phyloP scores from a whole-genome alignment of 2,329 filamentous ascomycete genomes.

The Beauveria scarabaeidicola region DNA sequence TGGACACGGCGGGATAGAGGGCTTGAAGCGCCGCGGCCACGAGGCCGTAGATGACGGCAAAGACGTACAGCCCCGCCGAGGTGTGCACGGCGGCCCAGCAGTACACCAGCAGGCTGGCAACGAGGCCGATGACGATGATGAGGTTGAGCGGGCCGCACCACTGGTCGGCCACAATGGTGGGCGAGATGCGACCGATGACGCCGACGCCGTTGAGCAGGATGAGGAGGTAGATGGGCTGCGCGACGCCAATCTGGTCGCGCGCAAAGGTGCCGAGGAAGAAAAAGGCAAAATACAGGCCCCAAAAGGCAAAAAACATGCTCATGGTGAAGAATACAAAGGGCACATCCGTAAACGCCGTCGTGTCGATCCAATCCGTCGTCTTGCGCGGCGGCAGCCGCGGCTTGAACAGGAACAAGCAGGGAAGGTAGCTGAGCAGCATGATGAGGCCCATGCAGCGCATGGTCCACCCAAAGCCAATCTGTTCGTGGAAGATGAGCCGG shows the following conservation, averaged over 20 bases:
- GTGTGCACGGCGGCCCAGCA: slow-evolving; percentile 22
- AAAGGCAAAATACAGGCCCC: slow-evolving; percentile 33
- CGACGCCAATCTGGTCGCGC: slow-evolving; percentile 22
- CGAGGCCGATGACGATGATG: slow-evolving; percentile 30
- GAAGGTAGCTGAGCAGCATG: slow-evolving; percentile 30
- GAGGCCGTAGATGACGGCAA: slow-evolving; percentile 39
- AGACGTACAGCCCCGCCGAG: slow-evolving; percentile 19
- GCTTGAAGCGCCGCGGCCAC: slow-evolving; percentile 40
- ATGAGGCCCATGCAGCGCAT: slow-evolving; percentile 39
- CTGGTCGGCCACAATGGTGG: slow-evolving; percentile 38
- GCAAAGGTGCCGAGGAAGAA: slow-evolving; percentile 44
- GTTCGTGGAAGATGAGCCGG: slow-evolving; percentile 32
- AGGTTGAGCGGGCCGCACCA: slow-evolving; percentile 44
- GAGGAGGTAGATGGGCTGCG: slow-evolving; percentile 17
- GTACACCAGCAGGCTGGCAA: slow-evolving; percentile 18
- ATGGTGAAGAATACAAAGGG: slow-evolving; percentile 27
- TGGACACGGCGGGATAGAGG: slow-evolving; percentile 41
- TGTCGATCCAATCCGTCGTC: slow-evolving; percentile 34
- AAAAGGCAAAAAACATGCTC: slow-evolving; percentile 27
- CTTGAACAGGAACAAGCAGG: slow-evolving; percentile 29
- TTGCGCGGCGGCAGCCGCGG: slow-evolving; percentile 32
- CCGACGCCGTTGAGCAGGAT: slow-evolving; percentile 43
- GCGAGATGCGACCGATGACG: slow-evolving; percentile 39
- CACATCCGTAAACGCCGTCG: slow-evolving; percentile 32
- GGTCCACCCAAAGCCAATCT: slow-evolving; percentile 48